Conservation (phyloP, 768 basidiomycete species). For the Hericium alpestre region DNA sequence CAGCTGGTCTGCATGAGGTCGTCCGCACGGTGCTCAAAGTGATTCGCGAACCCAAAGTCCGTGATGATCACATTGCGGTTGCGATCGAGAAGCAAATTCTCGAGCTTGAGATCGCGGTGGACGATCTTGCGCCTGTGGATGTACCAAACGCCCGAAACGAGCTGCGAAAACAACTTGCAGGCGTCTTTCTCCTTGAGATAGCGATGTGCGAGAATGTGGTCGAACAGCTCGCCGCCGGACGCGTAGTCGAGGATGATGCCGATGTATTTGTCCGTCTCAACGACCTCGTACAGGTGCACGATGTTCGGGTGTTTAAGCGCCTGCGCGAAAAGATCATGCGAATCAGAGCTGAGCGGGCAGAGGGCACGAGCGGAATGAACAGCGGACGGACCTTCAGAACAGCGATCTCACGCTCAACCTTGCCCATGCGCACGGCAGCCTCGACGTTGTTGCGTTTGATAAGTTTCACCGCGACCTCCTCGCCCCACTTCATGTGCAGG, state of each 20-base stretch:
- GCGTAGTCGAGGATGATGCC: constrained; percentile 99
- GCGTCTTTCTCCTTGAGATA: constrained; percentile 94
- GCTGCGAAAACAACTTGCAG: constrained; percentile 91
- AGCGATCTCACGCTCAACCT: constrained; percentile 96
- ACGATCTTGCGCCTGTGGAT: constrained; percentile 99
- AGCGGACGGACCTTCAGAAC: constrained; percentile 69
- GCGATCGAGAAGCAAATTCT: constrained; percentile 93
- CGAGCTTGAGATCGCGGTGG: constrained; percentile 97
- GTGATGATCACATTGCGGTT: constrained; percentile 98
- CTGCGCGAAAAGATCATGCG: constrained; percentile 27
- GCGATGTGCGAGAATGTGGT: constrained; percentile 95
- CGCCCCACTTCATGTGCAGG: constrained; percentile 84
- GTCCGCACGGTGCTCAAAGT: constrained; percentile 84
- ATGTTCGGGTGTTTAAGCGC: constrained; percentile 95
- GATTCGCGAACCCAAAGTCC: constrained; percentile 98
- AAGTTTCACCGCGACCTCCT: constrained; percentile 97
- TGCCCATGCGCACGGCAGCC: constrained; percentile 74
- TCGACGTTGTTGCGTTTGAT: constrained; percentile 91
- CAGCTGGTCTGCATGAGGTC: constrained; percentile 99
- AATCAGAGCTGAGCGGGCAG: too few relatives aligned
- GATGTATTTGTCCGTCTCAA: constrained; percentile 99
- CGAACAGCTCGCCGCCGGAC: constrained; percentile 95
- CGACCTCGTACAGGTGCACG: constrained; percentile 94
- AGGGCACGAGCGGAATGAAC: too few relatives aligned
- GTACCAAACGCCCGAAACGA: constrained; percentile 97